Evolutionary conservation across 805 yeast species (phyloP), one percentile per base, ranked within the genome.

Genomic region (Kodamaea jinghongensis): DNA sequence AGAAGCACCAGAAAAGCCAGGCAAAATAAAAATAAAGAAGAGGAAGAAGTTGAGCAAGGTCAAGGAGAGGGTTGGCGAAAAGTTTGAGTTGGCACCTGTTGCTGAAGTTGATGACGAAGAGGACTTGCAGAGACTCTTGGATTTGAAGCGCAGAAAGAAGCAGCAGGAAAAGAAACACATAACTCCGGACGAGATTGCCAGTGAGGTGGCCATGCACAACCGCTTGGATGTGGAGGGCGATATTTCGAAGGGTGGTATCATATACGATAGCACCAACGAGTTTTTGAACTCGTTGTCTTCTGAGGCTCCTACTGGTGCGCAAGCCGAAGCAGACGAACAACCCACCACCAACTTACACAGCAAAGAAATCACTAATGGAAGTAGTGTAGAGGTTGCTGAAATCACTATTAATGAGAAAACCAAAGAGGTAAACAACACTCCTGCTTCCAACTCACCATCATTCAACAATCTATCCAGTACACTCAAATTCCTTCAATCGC

Each of bases 1-100:
- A n/a, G n/a, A n/a, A n/a, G n/a, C n/a, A n/a, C 55, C 57, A 2
- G 51, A 56, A 10, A 65, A 66, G 43, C 65, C 70, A 61, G 71
- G 67, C 44, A 73, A 73, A 48, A 51, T 69, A 1, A 67, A 69
- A 41, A 51, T 69, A 1, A 67, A 69, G 42, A 69, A 71, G 47
- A 65, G 65, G 16, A 59, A 60, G 28, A 56, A 67, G 49, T 11
- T 34, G 6, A n/a, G 10, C 6, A 15, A 28, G n/a, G 23, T 58
- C 58, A 43, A 51, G 65, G 43, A 58, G 28, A 54, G 48, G 17
- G 60, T 58, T 34, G 44, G 41, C 12, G 61, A 61, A 10, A 50
- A 56, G 25, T 53, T 71, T 7, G 59, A 58, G 17, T 46, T 69
- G 13, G 45, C 47, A 0, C 52, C 55, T 6, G 37, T 43, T 23